phyloP scores from a whole-genome alignment of 495 filamentous ascomycete genomes.

The Alectoria sarmentosa region DNA sequence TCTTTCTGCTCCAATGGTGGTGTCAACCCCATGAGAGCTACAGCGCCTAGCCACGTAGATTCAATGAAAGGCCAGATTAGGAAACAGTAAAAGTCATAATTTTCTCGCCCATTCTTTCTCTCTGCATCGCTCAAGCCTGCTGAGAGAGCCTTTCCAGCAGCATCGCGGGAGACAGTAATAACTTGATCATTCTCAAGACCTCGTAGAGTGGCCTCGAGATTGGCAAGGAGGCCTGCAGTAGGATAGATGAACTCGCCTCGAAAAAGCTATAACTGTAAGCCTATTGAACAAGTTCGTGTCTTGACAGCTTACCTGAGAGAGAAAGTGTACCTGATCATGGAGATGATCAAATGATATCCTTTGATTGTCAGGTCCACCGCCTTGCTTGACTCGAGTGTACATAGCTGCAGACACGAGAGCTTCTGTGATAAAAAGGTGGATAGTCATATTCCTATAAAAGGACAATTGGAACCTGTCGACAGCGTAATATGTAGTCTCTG shows the following conservation, averaged over 20 bases:
- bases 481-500: conserved; percentile 85
- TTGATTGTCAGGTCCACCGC: conserved; percentile 74
- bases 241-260: conserved; percentile 96
- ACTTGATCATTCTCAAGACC: conserved; percentile 75
- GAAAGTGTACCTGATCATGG: conserved; percentile 70
- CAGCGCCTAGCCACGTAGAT: conserved; percentile 80
- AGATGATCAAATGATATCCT: conserved; percentile 67
- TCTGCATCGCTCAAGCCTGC: conserved; percentile 72
- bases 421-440: conserved; percentile 92
- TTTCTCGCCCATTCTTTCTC: conserved; percentile 72
- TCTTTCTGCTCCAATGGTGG: conserved; percentile 55
- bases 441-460: conserved; percentile 98
- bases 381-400: conserved; percentile 83
- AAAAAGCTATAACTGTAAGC: conserved; percentile 56
- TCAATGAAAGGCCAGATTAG: conserved; percentile 98
- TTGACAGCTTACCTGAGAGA: conserved; percentile 54
- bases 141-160: conserved; percentile 47
- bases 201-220: conserved; percentile 69
- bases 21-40: conserved; percentile 77
- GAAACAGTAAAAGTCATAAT: conserved; percentile 98
- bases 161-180: conserved; percentile 58
- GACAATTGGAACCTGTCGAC: conserved; percentile 94
- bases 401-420: conserved; percentile 81
- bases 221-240: conserved; percentile 69
- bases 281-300: neutral